Conservation (phyloP, 2,329 filamentous ascomycete genomes). For the Nothophaeocryptopus gaeumannii region DNA sequence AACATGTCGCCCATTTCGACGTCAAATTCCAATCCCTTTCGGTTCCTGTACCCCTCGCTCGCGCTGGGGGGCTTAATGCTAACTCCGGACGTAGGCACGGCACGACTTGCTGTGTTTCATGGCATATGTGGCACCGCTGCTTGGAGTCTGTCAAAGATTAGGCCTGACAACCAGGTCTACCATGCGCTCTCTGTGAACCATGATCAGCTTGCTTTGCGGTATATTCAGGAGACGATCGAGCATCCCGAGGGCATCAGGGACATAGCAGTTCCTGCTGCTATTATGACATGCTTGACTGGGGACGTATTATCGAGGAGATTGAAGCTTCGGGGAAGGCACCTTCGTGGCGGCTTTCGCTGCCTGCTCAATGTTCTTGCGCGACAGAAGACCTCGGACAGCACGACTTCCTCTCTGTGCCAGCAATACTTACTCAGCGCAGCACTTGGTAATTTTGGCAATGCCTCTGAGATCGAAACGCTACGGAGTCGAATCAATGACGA, state of each 20-base stretch:
- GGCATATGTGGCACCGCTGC: conserved; percentile 12
- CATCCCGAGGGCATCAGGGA: background rate
- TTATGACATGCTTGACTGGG: conserved; percentile 10
- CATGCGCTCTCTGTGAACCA: conserved; percentile 6
- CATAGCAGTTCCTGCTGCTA: conserved; percentile 9
- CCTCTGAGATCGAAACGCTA: conserved; percentile 1
- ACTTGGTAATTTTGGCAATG: conserved; percentile 6
- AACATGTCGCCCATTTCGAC: conserved; percentile 5
- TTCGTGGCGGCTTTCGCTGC: conserved; percentile 7
- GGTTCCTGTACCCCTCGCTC: conserved; percentile 7
- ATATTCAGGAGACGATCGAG: conserved; percentile 9
- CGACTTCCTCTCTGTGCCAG: conserved; percentile 4
- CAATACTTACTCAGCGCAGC: conserved; percentile 7
- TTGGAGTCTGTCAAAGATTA: conserved; percentile 7
- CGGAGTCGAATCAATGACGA: background rate
- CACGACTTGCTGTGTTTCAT: conserved; percentile 8
- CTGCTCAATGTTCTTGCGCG: conserved; percentile 3
- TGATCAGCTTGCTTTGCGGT: conserved; percentile 6
- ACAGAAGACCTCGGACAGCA: conserved; percentile 4
- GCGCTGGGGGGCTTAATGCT: conserved; percentile 6
- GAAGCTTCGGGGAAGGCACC: conserved; percentile 4
- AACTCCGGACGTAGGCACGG: background rate
- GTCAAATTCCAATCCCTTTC: conserved; percentile 4
- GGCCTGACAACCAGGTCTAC: conserved; percentile 1
- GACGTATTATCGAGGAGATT: conserved; percentile 3